Percentiles rank a stretch among this genome's conserved stretches.
Conservation (phyloP, 257 asterid species). For the Cordia subcordata region DNA sequence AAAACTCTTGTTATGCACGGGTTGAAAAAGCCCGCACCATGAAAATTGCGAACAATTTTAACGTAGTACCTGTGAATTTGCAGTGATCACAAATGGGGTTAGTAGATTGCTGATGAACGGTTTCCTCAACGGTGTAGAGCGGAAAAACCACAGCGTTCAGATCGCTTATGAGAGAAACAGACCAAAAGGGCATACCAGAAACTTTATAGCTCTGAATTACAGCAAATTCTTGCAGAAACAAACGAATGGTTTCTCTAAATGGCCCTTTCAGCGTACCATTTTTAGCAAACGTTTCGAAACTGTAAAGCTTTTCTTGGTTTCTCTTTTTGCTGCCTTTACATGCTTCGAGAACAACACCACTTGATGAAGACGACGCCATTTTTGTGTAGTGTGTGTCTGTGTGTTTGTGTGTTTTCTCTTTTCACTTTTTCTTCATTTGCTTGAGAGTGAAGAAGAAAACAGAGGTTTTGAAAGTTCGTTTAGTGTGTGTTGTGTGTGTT, state of each 20-base stretch:
- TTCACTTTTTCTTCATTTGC: too few relatives aligned
- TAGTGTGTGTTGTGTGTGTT: neutral
- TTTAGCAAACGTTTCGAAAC: neutral
- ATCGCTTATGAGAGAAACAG: conserved; percentile 30
- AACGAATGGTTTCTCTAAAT: conserved; percentile 49
- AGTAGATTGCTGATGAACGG: conserved; percentile 38
- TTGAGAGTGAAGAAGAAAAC: neutral
- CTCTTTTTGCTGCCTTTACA: neutral
- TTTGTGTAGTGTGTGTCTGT: too few relatives aligned
- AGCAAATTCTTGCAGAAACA: conserved; percentile 46
- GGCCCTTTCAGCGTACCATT: conserved; percentile 23
- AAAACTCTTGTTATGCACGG: neutral
- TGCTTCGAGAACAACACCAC: neutral
- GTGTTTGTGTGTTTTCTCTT: too few relatives aligned
- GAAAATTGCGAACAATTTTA: neutral
- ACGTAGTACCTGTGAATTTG: conserved; percentile 43
- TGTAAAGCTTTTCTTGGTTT: neutral
- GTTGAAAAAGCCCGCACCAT: neutral
- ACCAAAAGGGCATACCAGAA: conserved; percentile 58
- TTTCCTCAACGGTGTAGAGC: conserved; percentile 60
- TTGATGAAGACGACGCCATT: neutral
- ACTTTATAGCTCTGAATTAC: conserved; percentile 38
- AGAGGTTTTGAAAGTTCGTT: neutral
- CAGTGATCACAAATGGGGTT: conserved; percentile 64
- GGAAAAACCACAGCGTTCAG: conserved; percentile 40